Evolutionary conservation across 345 rosid species (phyloP).

Genomic region (Kandelia obovata): DNA sequence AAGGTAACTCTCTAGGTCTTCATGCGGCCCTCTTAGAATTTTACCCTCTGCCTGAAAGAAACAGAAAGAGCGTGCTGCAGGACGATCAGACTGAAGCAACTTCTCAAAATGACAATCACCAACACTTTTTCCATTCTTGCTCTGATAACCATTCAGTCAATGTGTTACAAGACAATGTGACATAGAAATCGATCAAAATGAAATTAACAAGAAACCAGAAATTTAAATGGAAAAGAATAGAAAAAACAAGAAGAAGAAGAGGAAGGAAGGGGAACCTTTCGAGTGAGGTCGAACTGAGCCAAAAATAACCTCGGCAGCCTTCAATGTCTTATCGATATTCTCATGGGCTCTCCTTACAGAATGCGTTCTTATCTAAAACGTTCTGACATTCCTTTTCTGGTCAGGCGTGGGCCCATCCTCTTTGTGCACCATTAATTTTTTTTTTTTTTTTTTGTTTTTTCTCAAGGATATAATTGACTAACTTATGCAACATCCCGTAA

Average conservation of each 20-base stretch:
- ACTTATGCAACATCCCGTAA: too few species aligned
- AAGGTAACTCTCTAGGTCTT: constrained; percentile 79
- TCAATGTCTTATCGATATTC: constrained; percentile 80
- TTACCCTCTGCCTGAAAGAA: constrained; percentile 79
- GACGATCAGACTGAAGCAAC: background rate
- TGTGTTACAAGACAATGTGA: too few species aligned
- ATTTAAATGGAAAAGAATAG: background rate
- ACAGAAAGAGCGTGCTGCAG: background rate
- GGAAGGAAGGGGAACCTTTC: constrained; percentile 33
- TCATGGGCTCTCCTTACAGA: constrained; percentile 85
- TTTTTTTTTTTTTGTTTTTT: too few species aligned
- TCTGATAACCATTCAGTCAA: too few species aligned
- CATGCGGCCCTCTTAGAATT: constrained; percentile 94
- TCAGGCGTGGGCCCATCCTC: too few species aligned
- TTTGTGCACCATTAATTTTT: too few species aligned
- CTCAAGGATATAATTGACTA: too few species aligned
- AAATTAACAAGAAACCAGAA: background rate
- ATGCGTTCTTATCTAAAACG: constrained; percentile 74
- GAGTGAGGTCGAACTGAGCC: constrained; percentile 67
- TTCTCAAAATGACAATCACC: background rate
- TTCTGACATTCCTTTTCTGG: background rate
- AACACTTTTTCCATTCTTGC: too few species aligned
- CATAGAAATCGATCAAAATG: background rate
- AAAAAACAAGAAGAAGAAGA: too few species aligned
- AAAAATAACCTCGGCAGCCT: constrained; percentile 72